These are phyloP conservation scores for Pestalotiopsis sp. DNA, from an alignment of 2,329 filamentous ascomycete species.

Conservation along the genomic window DNA sequence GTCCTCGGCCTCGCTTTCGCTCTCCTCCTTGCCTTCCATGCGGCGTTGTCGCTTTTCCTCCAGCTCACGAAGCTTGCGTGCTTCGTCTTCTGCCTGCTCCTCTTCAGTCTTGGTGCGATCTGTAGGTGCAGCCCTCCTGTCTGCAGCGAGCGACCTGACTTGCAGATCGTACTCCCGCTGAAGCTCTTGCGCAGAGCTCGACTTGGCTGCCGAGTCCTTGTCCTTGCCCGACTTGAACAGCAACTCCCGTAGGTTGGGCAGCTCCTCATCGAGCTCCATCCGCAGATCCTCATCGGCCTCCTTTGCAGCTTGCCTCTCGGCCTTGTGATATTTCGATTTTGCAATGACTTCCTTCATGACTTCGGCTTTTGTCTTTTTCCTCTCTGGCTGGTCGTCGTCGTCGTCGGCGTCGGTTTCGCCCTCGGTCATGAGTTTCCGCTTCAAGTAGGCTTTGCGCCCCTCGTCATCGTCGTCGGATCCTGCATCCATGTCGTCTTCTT, in stretches of 20 bases:
- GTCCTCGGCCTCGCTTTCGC: slow-evolving; percentile 39
- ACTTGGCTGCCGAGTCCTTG: slow-evolving; percentile 32
- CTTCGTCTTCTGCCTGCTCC: slow-evolving; percentile 78
- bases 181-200: slow-evolving; percentile 65
- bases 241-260: slow-evolving; percentile 75
- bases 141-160: slow-evolving; percentile 79
- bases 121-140: slow-evolving; percentile 82
- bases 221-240: slow-evolving; percentile 55
- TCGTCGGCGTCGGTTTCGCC: slow-evolving; percentile 53
- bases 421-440: slow-evolving; percentile 56
- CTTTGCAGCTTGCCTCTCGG: slow-evolving; percentile 88
- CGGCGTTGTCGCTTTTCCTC: slow-evolving; percentile 81
- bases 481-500: slow-evolving; percentile 71
- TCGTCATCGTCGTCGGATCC: slow-evolving; percentile 63
- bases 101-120: slow-evolving; percentile 91
- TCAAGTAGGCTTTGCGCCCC: slow-evolving; percentile 52
- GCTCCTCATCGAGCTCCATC: slow-evolving; percentile 80
- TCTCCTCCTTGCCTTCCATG: slow-evolving; percentile 76
- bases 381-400: slow-evolving; percentile 67
- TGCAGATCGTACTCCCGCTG: slow-evolving; percentile 88
- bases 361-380: slow-evolving; percentile 94
- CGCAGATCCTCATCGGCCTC: slow-evolving; percentile 91
- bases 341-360: slow-evolving; percentile 98
- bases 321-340: slow-evolving; percentile 95
- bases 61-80: slow-evolving; percentile 74